Base-by-base conservation (phyloP, 805 yeast species). In the Cyberlindnera xylosilytica region DNA sequence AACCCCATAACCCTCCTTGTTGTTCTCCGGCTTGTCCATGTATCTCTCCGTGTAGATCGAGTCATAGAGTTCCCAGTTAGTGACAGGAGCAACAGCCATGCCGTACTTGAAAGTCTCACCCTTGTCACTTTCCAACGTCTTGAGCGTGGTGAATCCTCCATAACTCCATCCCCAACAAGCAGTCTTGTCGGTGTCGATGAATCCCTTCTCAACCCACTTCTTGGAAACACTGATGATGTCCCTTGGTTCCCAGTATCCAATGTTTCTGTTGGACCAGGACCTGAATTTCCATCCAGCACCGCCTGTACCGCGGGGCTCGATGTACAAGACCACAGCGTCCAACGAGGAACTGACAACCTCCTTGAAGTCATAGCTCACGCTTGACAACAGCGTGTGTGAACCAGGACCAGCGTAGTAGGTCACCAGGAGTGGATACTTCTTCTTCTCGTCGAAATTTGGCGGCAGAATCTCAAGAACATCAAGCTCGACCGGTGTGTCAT, bases 81-180 rank as follows among this genome's bases (percentile, higher is more conserved):
- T 93, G 4, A 93, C 99, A 1, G 99, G 99, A 0, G 99, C 99
- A 20, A 93, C 98, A 0, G 98, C 84, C 76, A 90, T 82, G 6
- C 98, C 98, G 61, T 81, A 93, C 49, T 79, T 79, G 71, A 93
- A 90, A 11, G 78, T 76, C 28, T 76, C 66, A 19, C 88, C 87
- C 1, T 67, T 69, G 62, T 93, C 99, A 23, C 70, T 71, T 63
- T 93, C 97, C 39, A 93, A 66, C 0, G 96, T 84, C 65, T 90
- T 91, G 50, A 93, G 70, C 0, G 99, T 88, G 66, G 89, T 75
- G 61, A 81, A 93, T 0, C 99, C 99, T 38, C 99, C 99, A 60
- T 91, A 93, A 12, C 96, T 86, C 99, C 99, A 93, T 12, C 99
- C 99, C 95, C 97, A 93, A 45, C 91, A 75, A 0, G 96, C 95